Base-by-base conservation (phyloP, 202 grass and related monocot species). In the Bolboschoenoplectus hybrid region DNA sequence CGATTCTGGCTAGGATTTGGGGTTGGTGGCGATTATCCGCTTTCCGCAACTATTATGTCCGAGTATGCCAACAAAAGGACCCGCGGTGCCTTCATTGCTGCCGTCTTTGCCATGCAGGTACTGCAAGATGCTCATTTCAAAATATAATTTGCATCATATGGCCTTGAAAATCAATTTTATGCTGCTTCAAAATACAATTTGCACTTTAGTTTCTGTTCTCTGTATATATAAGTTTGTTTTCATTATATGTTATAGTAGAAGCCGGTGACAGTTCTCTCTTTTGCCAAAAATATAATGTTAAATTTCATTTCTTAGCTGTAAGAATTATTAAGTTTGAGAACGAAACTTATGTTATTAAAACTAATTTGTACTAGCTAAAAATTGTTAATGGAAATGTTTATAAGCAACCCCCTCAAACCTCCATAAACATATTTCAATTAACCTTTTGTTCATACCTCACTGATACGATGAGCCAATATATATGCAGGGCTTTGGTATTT, bases 21-120 rank as follows among this genome's bases (percentile, higher is more conserved):
- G 26, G 86, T 93, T 79, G 89, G 91, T 45, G 91, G 91, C 1
- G 89, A 93, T 43, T 93, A 93, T 85, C 91, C 91, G 5, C 81
- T 93, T 0, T 78, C 72, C 5, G 92, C 89, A 43, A 94, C 92
- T 35, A 94, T 94, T 82, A 94, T 94, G 92, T 91, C 87, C 0
- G 92, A 94, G 83, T 91, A 94, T 85, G 89, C 92, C 50, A 94
- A 89, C 79, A 94, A 94, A 83, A 86, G 60, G 77, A 93, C 91
- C 5, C 90, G 93, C 3, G 90, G 90, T 0, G 57, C 93, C 44
- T 94, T 94, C 93, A 96, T 96, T 34, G 91, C 91, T 9, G 93
- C 91, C 2, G 93, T 96, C 9, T 96, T 96, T 20, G 93, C 93
- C 57, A 93, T 96, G 93, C 93, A 96, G 79, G 93, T 7, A 1